Evolutionary conservation across 306 rosid genomes (phyloP).

Genomic region (Dryas drummondii): DNA sequence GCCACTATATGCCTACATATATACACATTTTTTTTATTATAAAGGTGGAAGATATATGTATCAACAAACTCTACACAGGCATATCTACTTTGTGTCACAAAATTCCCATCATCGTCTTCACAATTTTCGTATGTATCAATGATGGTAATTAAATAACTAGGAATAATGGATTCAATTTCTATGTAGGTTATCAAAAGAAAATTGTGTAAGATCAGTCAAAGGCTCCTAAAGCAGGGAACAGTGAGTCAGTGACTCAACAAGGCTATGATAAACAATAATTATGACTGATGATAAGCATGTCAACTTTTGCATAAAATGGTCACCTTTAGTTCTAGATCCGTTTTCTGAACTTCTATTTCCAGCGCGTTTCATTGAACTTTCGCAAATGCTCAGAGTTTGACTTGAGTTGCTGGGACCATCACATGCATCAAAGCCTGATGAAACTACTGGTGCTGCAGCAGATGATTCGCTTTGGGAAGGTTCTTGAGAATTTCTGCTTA

Average conservation of each 20-base stretch:
- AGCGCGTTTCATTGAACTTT: conserved; percentile 71
- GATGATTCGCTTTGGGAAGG: conserved; percentile 96
- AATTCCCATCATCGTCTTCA: too few species aligned
- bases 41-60: not conserved
- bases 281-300: conserved; percentile 1
- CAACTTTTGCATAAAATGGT: conserved; percentile 13
- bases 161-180: too few species aligned
- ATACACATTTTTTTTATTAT: not conserved
- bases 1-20: not conserved
- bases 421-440: conserved; percentile 81
- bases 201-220: too few species aligned
- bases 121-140: too few species aligned
- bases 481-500: conserved; percentile 62
- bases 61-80: conserved; percentile 3
- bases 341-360: conserved; percentile 61
- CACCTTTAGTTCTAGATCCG: conserved; percentile 69
- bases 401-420: conserved; percentile 85
- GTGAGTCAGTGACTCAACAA: conserved; percentile 3
- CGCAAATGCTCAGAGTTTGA: conserved; percentile 61
- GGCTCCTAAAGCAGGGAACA: too few species aligned
- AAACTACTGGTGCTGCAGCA: conserved; percentile 79
- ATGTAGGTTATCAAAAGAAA: too few species aligned
- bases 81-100: not conserved
- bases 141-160: too few species aligned
- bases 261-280: not conserved